Evolutionary conservation across 2,329 filamentous ascomycete species (phyloP), one percentile per base, ranked within the genome.

Genomic region (Sclerotinia nivalis): DNA sequence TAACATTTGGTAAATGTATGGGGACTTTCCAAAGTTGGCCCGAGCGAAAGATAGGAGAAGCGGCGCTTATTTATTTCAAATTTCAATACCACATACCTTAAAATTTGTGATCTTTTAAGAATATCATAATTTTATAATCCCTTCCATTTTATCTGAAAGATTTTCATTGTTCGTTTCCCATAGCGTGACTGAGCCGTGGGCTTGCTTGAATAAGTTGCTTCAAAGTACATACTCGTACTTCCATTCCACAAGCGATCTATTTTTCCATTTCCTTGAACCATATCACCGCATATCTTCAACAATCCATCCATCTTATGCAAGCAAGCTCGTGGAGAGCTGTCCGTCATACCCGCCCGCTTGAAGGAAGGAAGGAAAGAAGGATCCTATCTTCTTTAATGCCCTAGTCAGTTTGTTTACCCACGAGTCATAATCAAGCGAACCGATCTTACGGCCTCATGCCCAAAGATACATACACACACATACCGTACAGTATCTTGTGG

Each of bases 321-420:
- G 61, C 61, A 69, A 65, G 68, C 61, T 50, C 68, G 61, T 69
- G 68, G 68, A 60, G 60, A 66, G 34, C 68, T 69, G 68, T 66
- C 68, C 61, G 61, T 69, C 68, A 69, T 69, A 69, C 68, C 54
- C 59, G 50, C 28, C 61, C 61, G 67, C 67, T 37, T 50, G 28
- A 62, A 62, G 12, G 45, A n/a, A 50, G 40, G 40, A 43, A 43
- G 12, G 45, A n/a, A 50, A 13, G 40, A 43, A 43, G 47, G 55
- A 68, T 68, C 66, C 55, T 60, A 59, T 68, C 43, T 45, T 47
- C 37, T 22, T 62, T 12, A 34, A 50, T 25, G 55, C 49, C 59
- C 45, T 56, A 18, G 67, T 47, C 54, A 37, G 34, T 18, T n/a
- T 62, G 22, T 58, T 28, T 37, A 15, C 43, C 65, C 50, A 67